Conservation (phyloP, 2,329 filamentous ascomycete genomes). For the Pseudocercospora vitis region DNA sequence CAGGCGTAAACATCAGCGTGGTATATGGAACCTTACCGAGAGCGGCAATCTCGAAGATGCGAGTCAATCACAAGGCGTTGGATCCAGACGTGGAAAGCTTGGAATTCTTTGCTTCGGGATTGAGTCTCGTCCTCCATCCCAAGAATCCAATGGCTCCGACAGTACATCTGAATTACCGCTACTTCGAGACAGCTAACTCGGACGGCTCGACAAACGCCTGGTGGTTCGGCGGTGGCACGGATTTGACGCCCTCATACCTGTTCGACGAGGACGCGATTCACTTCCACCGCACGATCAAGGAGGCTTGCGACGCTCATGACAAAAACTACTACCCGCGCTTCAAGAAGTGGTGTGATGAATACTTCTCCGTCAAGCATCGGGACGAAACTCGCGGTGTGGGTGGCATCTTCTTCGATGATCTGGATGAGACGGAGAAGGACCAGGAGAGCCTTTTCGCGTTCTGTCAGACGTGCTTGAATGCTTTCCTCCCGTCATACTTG, state of each 20-base stretch:
- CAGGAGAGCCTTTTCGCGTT: slow-evolving; percentile 89
- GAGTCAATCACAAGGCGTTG: slow-evolving; percentile 89
- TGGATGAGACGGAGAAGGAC: slow-evolving; percentile 83
- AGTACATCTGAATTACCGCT: slow-evolving; percentile 96
- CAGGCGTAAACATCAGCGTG: slow-evolving; percentile 89
- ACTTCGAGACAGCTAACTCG: slow-evolving; percentile 91
- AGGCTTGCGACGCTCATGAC: slow-evolving; percentile 90
- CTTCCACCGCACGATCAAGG: slow-evolving; percentile 92
- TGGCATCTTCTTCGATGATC: slow-evolving; percentile 98
- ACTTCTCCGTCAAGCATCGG: slow-evolving; percentile 92
- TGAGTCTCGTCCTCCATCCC: slow-evolving; percentile 91
- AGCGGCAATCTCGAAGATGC: slow-evolving; percentile 88
- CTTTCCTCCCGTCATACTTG: slow-evolving; percentile 87
- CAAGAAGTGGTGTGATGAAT: slow-evolving; percentile 98
- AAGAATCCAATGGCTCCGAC: slow-evolving; percentile 96
- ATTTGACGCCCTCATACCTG: slow-evolving; percentile 88
- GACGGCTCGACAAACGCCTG: slow-evolving; percentile 81
- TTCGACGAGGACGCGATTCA: slow-evolving; percentile 97
- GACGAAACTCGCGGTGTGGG: slow-evolving; percentile 83
- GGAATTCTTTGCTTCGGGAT: slow-evolving; percentile 91
- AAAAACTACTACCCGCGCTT: slow-evolving; percentile 88
- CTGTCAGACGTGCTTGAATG: slow-evolving; percentile 76
- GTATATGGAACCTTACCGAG: slow-evolving; percentile 90
- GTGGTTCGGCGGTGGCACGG: slow-evolving; percentile 97
- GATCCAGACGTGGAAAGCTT: slow-evolving; percentile 75